Percentiles rank a stretch among this genome's conserved stretches.
phyloP scores from a whole-genome alignment of 2,329 filamentous ascomycete genomes.

The Aureobasidium sp. region DNA sequence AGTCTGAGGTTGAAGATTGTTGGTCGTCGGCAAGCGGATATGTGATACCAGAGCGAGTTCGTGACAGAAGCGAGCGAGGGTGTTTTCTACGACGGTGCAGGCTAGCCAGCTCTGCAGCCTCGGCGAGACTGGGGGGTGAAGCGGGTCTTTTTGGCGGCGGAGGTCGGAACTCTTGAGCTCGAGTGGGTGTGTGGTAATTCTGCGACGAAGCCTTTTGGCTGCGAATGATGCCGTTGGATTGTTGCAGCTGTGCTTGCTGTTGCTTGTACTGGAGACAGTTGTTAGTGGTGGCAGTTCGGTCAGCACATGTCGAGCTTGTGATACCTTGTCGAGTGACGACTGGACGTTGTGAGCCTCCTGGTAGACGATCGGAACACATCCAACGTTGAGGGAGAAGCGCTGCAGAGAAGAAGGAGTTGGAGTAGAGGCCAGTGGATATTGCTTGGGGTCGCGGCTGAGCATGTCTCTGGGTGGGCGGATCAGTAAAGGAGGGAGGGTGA shows the following conservation, averaged over 20 bases:
- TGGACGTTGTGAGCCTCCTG: conserved; percentile 51
- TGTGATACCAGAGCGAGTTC: conserved; percentile 17
- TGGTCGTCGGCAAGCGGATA: background rate
- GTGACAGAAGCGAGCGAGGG: conserved; percentile 31
- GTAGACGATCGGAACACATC: conserved; percentile 52
- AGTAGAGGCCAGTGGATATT: conserved; percentile 78
- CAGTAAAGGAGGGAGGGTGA: conserved; percentile 72
- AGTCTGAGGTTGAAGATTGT: background rate
- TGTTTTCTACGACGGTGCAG: conserved; percentile 43
- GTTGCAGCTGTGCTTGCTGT: conserved; percentile 13
- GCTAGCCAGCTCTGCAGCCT: conserved; percentile 42
- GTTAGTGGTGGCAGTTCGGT: background rate
- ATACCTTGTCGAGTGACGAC: conserved; percentile 46
- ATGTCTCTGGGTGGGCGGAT: conserved; percentile 65
- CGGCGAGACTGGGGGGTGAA: conserved; percentile 40
- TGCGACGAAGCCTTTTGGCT: background rate
- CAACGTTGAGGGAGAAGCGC: conserved; percentile 65
- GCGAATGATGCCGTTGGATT: conserved; percentile 6
- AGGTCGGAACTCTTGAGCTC: background rate
- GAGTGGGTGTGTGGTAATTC: background rate
- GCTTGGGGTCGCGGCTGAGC: conserved; percentile 68
- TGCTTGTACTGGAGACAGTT: conserved; percentile 10
- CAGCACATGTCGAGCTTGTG: conserved; percentile 14
- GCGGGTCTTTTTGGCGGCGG: conserved; percentile 2
- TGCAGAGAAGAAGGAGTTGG: conserved; percentile 73